These are phyloP conservation scores for Lentinula edodes DNA, from an alignment of 768 basidiomycete species.

Conservation along the genomic window DNA sequence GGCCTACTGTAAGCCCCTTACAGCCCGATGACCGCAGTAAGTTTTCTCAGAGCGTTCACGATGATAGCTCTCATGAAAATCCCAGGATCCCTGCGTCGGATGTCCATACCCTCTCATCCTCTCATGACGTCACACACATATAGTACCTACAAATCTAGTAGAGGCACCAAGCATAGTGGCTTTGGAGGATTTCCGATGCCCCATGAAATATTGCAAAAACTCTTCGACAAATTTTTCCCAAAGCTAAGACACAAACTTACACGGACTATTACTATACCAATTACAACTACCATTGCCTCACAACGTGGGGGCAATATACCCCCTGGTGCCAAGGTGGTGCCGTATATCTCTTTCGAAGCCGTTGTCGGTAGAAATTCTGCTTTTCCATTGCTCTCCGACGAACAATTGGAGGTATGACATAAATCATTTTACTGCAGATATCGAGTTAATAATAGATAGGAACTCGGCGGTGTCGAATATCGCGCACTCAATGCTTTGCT, in stretches of 20 bases:
- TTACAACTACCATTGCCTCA: conserved; percentile 55
- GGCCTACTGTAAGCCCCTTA: neutral
- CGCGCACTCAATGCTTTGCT: conserved; percentile 74
- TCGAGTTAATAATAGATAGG: conserved; percentile 19
- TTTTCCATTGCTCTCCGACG: conserved; percentile 63
- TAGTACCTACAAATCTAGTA: conserved; percentile 13
- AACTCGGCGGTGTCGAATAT: conserved; percentile 92
- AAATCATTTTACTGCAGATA: neutral
- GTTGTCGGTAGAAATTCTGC: conserved; percentile 78
- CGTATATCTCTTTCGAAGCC: conserved; percentile 85
- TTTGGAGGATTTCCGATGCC: conserved; percentile 80
- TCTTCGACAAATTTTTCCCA: conserved; percentile 62
- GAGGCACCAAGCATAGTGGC: conserved; percentile 34
- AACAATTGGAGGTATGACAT: conserved; percentile 59
- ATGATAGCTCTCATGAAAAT: neutral
- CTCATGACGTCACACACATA: conserved; percentile 15
- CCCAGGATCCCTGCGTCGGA: conserved; percentile 17
- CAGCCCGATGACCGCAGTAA: conserved; percentile 15
- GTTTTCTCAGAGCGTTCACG: neutral
- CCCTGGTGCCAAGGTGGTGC: conserved; percentile 47
- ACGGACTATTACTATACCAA: conserved; percentile 72
- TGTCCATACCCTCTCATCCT: conserved; percentile 13
- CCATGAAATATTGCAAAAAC: conserved; percentile 40
- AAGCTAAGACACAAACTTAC: conserved; percentile 49
- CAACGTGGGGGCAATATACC: conserved; percentile 26